Evolutionary conservation across 2,329 filamentous ascomycete genomes (phyloP).

Genomic region (Tetracladium maxilliforme): DNA sequence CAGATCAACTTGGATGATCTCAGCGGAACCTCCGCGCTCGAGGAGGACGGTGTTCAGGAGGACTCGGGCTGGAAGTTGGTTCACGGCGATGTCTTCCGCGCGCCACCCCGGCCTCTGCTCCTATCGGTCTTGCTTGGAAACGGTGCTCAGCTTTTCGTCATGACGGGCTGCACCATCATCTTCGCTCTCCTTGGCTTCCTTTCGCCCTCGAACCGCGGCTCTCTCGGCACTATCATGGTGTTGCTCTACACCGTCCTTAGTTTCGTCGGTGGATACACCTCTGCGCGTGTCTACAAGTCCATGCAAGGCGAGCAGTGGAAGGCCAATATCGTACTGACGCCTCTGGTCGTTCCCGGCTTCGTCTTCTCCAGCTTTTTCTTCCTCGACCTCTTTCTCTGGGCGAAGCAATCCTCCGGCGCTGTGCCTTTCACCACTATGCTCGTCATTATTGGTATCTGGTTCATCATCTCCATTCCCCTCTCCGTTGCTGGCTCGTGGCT

Average conservation of each 20-base stretch:
- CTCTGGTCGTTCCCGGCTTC: constrained; percentile 68
- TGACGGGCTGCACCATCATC: constrained; percentile 86
- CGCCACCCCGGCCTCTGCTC: constrained; percentile 67
- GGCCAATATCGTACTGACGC: constrained; percentile 78
- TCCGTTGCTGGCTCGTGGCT: constrained; percentile 86
- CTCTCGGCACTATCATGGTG: constrained; percentile 83
- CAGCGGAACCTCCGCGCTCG: constrained; percentile 56
- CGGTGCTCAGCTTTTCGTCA: constrained; percentile 91
- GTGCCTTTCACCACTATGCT: constrained; percentile 97
- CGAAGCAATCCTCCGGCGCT: constrained; percentile 78
- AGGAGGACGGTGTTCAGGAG: constrained; percentile 90
- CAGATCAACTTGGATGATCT: constrained; percentile 83
- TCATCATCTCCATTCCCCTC: constrained; percentile 85
- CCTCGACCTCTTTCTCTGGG: constrained; percentile 92
- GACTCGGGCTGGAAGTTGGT: constrained; percentile 98
- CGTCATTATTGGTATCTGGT: constrained; percentile 87
- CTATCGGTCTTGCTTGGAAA: constrained; percentile 84
- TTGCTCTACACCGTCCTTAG: constrained; percentile 87
- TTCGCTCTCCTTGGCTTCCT: constrained; percentile 92
- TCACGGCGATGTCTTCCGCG: constrained; percentile 92
- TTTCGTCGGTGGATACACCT: constrained; percentile 82
- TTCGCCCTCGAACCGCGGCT: constrained; percentile 89
- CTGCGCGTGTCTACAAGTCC: constrained; percentile 84
- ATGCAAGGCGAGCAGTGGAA: constrained; percentile 92
- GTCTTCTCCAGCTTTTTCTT: constrained; percentile 87